Percentiles rank a stretch among this genome's conserved stretches.
phyloP scores from a whole-genome alignment of 202 grass and related monocot species.

The Hordeum pubiflorum region DNA sequence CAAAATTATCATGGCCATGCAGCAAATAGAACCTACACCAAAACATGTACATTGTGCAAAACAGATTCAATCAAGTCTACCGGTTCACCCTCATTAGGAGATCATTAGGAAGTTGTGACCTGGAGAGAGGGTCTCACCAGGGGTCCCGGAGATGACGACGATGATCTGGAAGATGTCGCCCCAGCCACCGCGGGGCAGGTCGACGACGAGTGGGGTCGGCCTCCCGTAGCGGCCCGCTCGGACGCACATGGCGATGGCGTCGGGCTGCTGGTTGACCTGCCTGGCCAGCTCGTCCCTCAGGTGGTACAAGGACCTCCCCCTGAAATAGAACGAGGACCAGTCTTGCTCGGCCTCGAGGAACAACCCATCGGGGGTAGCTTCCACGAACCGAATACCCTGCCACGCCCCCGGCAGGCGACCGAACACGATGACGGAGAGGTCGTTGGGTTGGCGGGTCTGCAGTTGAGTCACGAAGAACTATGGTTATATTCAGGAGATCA shows the following conservation, averaged over 20 bases:
- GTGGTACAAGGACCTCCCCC: neutral
- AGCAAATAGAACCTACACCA: neutral
- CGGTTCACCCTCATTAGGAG: neutral
- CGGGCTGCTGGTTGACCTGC: neutral
- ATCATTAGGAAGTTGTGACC: neutral
- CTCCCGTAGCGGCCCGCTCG: neutral
- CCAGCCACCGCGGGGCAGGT: neutral
- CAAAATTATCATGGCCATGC: neutral
- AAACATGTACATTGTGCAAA: neutral
- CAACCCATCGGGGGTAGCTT: neutral
- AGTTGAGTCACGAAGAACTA: neutral
- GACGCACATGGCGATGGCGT: neutral
- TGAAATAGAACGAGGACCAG: neutral
- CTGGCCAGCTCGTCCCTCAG: neutral
- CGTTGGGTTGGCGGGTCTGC: neutral
- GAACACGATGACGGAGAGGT: neutral
- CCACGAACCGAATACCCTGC: slow-evolving; percentile 11
- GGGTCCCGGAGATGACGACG: neutral
- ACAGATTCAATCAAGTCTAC: neutral
- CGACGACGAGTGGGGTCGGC: neutral
- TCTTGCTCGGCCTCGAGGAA: neutral
- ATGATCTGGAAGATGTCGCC: neutral
- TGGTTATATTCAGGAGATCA: neutral
- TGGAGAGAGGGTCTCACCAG: neutral
- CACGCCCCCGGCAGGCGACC: neutral